These are phyloP conservation scores for Tremella mesenterica DNA, from an alignment of 768 basidiomycete genomes.

Conservation along the genomic window DNA sequence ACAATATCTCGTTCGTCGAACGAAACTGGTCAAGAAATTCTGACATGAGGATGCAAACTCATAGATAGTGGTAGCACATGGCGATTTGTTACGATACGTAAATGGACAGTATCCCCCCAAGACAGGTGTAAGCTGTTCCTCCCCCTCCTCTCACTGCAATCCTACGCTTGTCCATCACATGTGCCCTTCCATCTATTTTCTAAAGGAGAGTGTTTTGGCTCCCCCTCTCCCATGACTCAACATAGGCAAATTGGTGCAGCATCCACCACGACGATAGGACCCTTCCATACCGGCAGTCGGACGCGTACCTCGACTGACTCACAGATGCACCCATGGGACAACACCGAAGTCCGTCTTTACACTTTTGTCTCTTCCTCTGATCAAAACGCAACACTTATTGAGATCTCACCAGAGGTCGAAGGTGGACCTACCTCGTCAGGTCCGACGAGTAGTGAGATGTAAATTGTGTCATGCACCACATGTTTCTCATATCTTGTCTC, in stretches of 20 bases:
- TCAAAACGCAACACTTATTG: constrained; percentile 28
- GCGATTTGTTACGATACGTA: constrained; percentile 36
- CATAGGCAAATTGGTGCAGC: too few species aligned
- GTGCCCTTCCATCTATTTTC: too few species aligned
- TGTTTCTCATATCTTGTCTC: too few species aligned
- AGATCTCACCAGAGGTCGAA: constrained; percentile 20
- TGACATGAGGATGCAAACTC: neutral
- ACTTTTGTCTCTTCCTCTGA: constrained; percentile 26
- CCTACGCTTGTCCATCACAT: too few species aligned
- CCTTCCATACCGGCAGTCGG: too few species aligned
- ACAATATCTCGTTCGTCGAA: too few species aligned
- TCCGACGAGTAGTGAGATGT: constrained; percentile 21
- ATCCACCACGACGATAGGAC: too few species aligned
- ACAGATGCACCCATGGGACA: constrained; percentile 42
- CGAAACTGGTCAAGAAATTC: too few species aligned
- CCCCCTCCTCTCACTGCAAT: neutral
- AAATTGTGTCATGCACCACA: too few species aligned
- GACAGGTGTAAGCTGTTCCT: constrained; percentile 12
- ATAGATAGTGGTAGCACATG: constrained; percentile 39
- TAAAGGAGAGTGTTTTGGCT: too few species aligned
- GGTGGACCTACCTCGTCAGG: constrained; percentile 11
- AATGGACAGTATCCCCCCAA: constrained; percentile 16
- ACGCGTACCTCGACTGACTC: too few species aligned
- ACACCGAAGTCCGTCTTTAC: constrained; percentile 39
- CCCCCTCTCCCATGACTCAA: too few species aligned